phyloP scores from a whole-genome alignment of 1,284 basidiomycete genomes.

The Ceratobasidium papillatum region DNA sequence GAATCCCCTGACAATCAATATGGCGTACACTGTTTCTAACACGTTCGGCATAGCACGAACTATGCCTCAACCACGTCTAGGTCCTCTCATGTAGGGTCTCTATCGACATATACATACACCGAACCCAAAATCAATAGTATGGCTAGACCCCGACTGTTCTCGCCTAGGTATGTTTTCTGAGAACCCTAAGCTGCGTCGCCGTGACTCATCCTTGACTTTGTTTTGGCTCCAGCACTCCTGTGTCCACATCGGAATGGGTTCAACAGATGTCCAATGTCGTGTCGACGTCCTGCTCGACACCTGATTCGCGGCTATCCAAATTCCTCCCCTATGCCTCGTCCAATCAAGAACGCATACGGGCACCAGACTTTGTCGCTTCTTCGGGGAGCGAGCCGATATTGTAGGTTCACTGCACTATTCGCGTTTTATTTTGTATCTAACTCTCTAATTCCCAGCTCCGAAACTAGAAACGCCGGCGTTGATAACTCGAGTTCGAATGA shows the following conservation, averaged over 20 bases:
- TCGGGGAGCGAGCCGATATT: too few relatives aligned
- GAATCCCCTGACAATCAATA: background rate
- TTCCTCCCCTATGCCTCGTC: background rate
- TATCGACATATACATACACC: background rate
- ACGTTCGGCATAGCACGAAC: background rate
- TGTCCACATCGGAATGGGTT: background rate
- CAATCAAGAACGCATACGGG: background rate
- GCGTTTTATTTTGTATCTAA: background rate
- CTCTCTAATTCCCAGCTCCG: background rate
- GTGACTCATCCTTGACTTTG: too few relatives aligned
- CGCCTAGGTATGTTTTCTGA: background rate
- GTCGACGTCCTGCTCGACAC: background rate
- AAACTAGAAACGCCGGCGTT: conserved; percentile 1
- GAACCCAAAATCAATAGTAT: background rate
- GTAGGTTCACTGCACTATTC: too few relatives aligned
- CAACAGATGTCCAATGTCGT: background rate
- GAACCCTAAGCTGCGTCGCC: background rate
- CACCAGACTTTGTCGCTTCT: too few relatives aligned
- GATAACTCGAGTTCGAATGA: background rate
- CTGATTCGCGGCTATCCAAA: background rate
- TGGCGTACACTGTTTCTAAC: background rate
- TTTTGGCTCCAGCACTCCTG: background rate
- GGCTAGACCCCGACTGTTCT: background rate
- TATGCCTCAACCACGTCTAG: too few relatives aligned
- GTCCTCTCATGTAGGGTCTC: background rate